Evolutionary conservation across 495 filamentous ascomycete genomes (phyloP), one percentile per base, ranked within the genome.

Genomic region (Letharia columbiana): DNA sequence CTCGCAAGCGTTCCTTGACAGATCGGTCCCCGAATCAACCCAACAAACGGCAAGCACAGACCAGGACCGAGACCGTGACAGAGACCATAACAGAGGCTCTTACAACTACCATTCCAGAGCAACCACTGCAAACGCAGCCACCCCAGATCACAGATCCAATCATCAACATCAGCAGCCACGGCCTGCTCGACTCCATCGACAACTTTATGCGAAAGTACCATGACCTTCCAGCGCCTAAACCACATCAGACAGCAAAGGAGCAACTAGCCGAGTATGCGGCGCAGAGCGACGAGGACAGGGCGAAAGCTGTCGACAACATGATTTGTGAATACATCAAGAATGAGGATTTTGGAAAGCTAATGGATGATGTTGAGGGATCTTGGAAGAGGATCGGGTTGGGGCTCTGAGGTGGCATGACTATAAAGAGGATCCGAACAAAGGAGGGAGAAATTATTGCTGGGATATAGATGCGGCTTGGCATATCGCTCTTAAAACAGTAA

Each of bases 371-470:
- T 1, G 78, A 83, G 63, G 72, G 70, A 1, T 70, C 75, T 12
- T 82, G 80, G 79, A 72, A 66, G 58, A 77, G 79, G 35, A 75
- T 81, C 67, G 75, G 74, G 20, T 70, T 80, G 67, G 78, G 80
- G 6, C 60, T 69, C 37, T 72, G 52, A 71, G 3, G 15, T 1
- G 23, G 15, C 11, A 10, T 31, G 20, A 37, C 20, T 8, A 58
- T 13, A 15, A 4, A 5, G 31, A 3, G 31, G 44, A 50, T 28
- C 23, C 23, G 23, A 28, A 28, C 23, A 28, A 28, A 28, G 23
- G 23, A 28, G 23, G 23, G 23, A 28, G 23, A 28, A 0, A 28
- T 28, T 28, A 28, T 56, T 56, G 62, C 62, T 44, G 15, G 23
- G n/a, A 63, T 63, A 23, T 56, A 12, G 35, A 33, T 2, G 9